A percentile compares a stretch with the other conserved stretches of the same genome.
These are phyloP conservation scores for Salix caprea DNA, from an alignment of 345 rosid genomes.

Conservation along the genomic window DNA sequence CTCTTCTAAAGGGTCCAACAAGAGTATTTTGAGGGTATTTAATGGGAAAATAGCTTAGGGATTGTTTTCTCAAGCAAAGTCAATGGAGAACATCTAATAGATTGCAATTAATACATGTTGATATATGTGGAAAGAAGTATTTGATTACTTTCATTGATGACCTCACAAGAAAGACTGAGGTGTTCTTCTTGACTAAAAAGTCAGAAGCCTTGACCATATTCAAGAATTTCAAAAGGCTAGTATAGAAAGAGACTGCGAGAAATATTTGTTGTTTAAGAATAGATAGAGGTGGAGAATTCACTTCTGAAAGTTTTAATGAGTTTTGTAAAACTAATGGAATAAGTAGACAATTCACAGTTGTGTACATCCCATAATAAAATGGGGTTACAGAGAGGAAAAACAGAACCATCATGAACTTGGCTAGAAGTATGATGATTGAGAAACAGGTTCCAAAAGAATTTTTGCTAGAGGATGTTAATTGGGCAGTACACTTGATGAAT, in stretches of 20 bases:
- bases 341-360: neutral
- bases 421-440: neutral
- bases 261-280: neutral
- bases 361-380: neutral
- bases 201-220: neutral
- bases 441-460: neutral
- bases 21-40: neutral
- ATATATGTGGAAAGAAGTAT: neutral
- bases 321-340: neutral
- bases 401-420: neutral
- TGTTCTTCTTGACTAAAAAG: neutral
- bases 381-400: neutral
- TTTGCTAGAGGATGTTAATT: neutral
- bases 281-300: neutral
- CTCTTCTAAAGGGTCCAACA: neutral
- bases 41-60: conserved; percentile 4
- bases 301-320: neutral
- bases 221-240: neutral
- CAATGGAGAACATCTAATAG: neutral
- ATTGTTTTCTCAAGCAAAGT: neutral
- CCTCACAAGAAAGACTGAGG: neutral
- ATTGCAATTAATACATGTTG: neutral
- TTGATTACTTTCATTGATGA: neutral
- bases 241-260: neutral
- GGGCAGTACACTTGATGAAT: neutral